phyloP scores from a whole-genome alignment of 176 grass and related monocot species.

The Zea mays region Zm-B73-REFERENCE-NAM-5.0 NC_050103.1:77368501-77369000 shows the following conservation, averaged over 20 bases:
- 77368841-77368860: slow-evolving; percentile 60
- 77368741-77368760: slow-evolving; percentile 33
- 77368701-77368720: not conserved
- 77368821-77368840: slow-evolving; percentile 53
- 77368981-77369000: slow-evolving; percentile 88
- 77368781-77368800: slow-evolving; percentile 55
- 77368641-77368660: too few species aligned
- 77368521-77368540: too few species aligned
- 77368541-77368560: too few species aligned
- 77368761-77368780: slow-evolving; percentile 46
- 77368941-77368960: slow-evolving; percentile 54
- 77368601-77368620: too few species aligned
- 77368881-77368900: slow-evolving; percentile 63
- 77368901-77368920: slow-evolving; percentile 49
- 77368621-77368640: too few species aligned
- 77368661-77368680: too few species aligned
- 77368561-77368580: too few species aligned
- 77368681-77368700: too few species aligned
- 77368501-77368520: too few species aligned
- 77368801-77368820: slow-evolving; percentile 54
- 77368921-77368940: slow-evolving; percentile 58
- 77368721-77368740: too few species aligned
- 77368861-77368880: slow-evolving; percentile 61
- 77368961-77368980: slow-evolving; percentile 69
- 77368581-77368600: too few species aligned